Conservation (phyloP, 2,329 filamentous ascomycete species). For the Rutstroemia sp. region DNA sequence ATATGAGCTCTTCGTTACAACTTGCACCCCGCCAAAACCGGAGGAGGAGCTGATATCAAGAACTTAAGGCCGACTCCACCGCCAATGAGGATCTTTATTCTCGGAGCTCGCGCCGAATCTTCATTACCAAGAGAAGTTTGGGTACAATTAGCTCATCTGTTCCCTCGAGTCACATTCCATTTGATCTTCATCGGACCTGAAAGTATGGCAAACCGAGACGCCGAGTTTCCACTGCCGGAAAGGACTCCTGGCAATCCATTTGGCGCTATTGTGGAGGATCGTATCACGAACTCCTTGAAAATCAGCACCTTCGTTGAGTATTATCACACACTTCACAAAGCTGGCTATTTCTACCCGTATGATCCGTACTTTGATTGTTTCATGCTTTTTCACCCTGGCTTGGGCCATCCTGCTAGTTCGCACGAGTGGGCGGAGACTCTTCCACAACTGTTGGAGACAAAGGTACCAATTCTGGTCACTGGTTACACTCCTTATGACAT, state of each 20-base stretch:
- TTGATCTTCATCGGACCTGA: slow-evolving; percentile 93
- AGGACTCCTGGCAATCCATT: slow-evolving; percentile 84
- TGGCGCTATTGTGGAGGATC: slow-evolving; percentile 87
- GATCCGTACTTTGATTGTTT: slow-evolving; percentile 99
- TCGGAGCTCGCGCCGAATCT: slow-evolving; percentile 94
- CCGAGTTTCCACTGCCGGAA: slow-evolving; percentile 83
- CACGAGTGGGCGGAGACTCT: slow-evolving; percentile 93
- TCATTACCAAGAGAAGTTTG: slow-evolving; percentile 90
- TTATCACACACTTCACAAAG: slow-evolving; percentile 91
- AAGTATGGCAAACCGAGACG: slow-evolving; percentile 88
- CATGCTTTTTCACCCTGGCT: slow-evolving; percentile 90
- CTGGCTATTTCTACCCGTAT: slow-evolving; percentile 85
- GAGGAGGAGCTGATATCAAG: slow-evolving; percentile 66
- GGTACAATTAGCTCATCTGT: slow-evolving; percentile 89
- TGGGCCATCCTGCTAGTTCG: slow-evolving; percentile 87
- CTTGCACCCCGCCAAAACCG: slow-evolving; percentile 77
- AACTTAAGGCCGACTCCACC: slow-evolving; percentile 79
- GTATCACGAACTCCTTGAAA: slow-evolving; percentile 83
- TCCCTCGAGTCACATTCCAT: slow-evolving; percentile 86
- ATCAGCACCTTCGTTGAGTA: slow-evolving; percentile 98
- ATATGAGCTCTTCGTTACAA: slow-evolving; percentile 78
- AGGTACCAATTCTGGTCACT: slow-evolving; percentile 87
- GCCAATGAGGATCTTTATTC: slow-evolving; percentile 83
- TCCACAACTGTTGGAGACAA: slow-evolving; percentile 86
- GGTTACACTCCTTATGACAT: slow-evolving; percentile 96